Conservation (phyloP, 208 protist genomes). For the Blechomonas ayalai region DNA sequence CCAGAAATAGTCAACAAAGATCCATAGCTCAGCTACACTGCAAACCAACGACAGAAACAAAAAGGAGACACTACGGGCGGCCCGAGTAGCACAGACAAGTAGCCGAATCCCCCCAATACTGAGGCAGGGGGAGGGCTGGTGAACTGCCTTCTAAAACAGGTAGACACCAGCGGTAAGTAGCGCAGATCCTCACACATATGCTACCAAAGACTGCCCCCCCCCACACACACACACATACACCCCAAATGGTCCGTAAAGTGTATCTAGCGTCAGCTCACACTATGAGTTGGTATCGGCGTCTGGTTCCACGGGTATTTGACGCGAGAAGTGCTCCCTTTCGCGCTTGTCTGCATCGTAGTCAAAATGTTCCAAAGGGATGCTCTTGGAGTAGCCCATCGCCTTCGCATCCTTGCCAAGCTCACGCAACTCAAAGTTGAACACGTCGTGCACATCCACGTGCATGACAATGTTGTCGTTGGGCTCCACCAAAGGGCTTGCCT, state of each 20-base stretch:
- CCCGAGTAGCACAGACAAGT: no score
- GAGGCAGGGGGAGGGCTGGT: no score
- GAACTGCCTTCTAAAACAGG: no score
- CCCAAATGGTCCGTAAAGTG: neutral
- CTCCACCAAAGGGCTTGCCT: constrained; percentile 20
- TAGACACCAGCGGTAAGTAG: no score
- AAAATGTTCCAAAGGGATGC: constrained; percentile 67
- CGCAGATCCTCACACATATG: no score
- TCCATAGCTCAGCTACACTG: no score
- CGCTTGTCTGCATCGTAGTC: constrained; percentile 55
- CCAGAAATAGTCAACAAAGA: no score
- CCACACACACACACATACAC: no score
- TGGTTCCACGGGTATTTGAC: constrained; percentile 46
- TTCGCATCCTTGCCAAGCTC: constrained; percentile 61
- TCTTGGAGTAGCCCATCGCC: constrained; percentile 72
- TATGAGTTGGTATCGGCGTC: constrained; percentile 19
- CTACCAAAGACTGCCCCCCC: no score
- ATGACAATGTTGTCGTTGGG: constrained; percentile 13
- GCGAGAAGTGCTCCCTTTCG: constrained; percentile 64
- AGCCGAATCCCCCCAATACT: no score
- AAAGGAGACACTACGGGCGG: constrained; percentile 1
- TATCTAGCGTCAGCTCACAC: no score
- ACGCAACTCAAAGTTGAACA: constrained; percentile 56
- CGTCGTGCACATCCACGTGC: constrained; percentile 76
- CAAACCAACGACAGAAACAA: no score